phyloP scores from a whole-genome alignment of 140 eudicot genomes.

The Flaveria floridana region DNA sequence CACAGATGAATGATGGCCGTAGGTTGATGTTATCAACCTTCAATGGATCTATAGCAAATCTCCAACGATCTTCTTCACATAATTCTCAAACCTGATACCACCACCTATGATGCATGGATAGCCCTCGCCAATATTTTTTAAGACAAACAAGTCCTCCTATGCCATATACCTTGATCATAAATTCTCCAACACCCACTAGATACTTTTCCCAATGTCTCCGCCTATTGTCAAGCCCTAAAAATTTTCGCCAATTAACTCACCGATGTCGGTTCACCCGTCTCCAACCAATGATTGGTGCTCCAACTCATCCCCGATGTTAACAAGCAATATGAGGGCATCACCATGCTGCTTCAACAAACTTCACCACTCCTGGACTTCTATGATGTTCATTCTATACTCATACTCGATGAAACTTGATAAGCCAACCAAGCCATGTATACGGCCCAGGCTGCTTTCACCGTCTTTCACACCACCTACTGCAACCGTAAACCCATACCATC shows the following conservation, averaged over 20 bases:
- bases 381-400: background rate
- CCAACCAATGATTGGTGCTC: background rate
- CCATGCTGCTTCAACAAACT: background rate
- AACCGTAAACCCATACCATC: no score
- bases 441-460: no score
- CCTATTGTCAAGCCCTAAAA: background rate
- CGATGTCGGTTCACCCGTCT: background rate
- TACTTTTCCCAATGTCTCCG: background rate
- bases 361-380: background rate
- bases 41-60: no score
- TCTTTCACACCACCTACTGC: no score
- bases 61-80: no score
- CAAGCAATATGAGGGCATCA: background rate
- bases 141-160: background rate
- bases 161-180: background rate
- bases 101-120: background rate
- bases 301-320: background rate
- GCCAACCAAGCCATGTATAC: background rate
- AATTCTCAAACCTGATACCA: no score
- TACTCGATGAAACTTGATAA: background rate
- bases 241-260: background rate
- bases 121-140: background rate
- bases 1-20: no score
- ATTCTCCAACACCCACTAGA: background rate
- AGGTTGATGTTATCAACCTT: no score